phyloP scores from a whole-genome alignment of 257 asterid genomes.

The Orobanche coerulescens region DNA sequence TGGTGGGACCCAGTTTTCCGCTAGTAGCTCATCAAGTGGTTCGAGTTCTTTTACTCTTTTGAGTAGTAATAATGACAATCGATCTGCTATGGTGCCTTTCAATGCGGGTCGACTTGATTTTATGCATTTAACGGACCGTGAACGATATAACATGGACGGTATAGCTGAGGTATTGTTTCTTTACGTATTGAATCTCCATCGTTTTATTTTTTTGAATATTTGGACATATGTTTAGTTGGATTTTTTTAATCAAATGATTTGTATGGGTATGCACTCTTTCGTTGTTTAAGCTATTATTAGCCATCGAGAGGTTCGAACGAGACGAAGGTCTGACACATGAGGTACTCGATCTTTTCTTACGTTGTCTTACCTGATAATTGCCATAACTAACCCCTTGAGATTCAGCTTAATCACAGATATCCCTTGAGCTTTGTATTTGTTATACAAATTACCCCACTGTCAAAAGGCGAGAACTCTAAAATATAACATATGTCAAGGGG shows the following conservation, averaged over 20 bases:
- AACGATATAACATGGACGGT: constrained; percentile 42
- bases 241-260: constrained; percentile 8
- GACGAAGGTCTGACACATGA: constrained; percentile 55
- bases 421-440: no score
- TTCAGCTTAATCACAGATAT: background rate
- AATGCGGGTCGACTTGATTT: constrained; percentile 31
- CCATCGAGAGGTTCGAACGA: constrained; percentile 78
- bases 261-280: background rate
- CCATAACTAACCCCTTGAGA: background rate
- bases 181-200: background rate
- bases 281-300: constrained; percentile 47
- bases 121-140: constrained; percentile 25
- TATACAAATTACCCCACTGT: no score
- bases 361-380: background rate
- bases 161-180: constrained; percentile 52
- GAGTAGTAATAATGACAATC: constrained; percentile 30
- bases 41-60: constrained; percentile 35
- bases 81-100: constrained; percentile 22
- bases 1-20: constrained; percentile 26
- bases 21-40: constrained; percentile 29
- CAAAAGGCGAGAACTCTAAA: background rate
- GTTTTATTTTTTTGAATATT: background rate
- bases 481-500: background rate
- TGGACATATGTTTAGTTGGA: no score
- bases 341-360: constrained; percentile 35